phyloP scores from a whole-genome alignment of 2,329 filamentous ascomycete species.

The Davidsoniella eucalypti region DNA sequence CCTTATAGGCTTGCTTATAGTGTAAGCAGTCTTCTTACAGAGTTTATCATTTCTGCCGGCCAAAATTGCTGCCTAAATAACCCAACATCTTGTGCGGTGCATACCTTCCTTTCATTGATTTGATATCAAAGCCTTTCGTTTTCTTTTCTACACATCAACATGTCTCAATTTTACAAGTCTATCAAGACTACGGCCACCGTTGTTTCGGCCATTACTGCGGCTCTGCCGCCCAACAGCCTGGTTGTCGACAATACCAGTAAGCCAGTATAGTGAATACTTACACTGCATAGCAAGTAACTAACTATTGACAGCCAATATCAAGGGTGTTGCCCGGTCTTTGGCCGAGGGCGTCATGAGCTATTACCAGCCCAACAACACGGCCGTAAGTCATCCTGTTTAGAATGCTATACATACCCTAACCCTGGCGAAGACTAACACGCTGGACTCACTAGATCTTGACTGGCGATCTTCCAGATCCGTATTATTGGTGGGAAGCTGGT shows the following conservation, averaged over 20 bases:
- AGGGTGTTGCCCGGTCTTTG: slow-evolving; percentile 41
- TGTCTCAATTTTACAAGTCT: slow-evolving; percentile 11
- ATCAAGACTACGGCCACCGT: slow-evolving; percentile 1
- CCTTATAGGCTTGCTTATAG: too few species aligned
- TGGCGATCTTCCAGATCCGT: slow-evolving; percentile 46
- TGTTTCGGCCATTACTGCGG: slow-evolving; percentile 1
- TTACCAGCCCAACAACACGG: slow-evolving; percentile 40
- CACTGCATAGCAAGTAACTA: background rate
- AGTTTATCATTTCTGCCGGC: too few species aligned
- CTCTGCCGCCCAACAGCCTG: slow-evolving; percentile 6
- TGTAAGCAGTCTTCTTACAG: too few species aligned
- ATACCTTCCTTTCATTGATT: too few species aligned
- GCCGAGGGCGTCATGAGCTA: slow-evolving; percentile 45
- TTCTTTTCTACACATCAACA: background rate
- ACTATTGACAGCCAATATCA: slow-evolving; percentile 37
- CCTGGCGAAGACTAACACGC: background rate
- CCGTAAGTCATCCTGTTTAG: background rate
- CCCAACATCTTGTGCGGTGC: too few species aligned
- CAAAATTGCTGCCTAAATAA: too few species aligned
- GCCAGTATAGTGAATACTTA: background rate
- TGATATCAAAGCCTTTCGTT: background rate
- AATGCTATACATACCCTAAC: slow-evolving; percentile 13
- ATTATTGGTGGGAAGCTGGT: slow-evolving; percentile 54
- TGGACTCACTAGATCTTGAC: slow-evolving; percentile 17
- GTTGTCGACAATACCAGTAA: slow-evolving; percentile 8